Base-by-base conservation (phyloP, 352 stramenopile species). In the Phytophthora citricola region DNA sequence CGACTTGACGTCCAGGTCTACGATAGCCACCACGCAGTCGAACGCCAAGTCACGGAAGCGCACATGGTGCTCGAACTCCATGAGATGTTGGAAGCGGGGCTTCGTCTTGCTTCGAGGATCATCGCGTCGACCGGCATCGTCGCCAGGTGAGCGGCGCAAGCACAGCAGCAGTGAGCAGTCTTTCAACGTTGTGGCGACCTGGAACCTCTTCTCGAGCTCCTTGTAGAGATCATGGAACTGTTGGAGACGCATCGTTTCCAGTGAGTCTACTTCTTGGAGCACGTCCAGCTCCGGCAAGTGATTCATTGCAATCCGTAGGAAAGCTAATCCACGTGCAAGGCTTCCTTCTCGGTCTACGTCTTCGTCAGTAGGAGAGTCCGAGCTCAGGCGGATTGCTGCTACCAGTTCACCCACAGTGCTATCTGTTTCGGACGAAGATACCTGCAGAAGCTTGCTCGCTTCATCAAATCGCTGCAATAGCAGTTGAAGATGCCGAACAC, bases 1-100 rank as follows among this genome's bases (percentile, higher is more conserved):
- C 46, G 85, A 90, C 73, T 95, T 97, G 63, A 92, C 77, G 56
- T 97, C 88, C 49, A 97, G 58, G 54, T 97, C 87, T 46, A 95
- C 88, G 51, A 97, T 85, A 0, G 86, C 88, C 48, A 94, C 78
- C 17, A 93, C 85, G 60, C 81, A 94, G 48, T 92, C 76, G 63
- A 92, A 95, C 53, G 69, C 73, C 72, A 91, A 71, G 62, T 89
- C 75, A 14, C 81, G 75, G 48, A 91, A 92, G 43, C 66, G 63
- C 4, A 92, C 61, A 3, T 69, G 61, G 71, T 93, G 81, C 61
- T 92, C 80, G 60, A 82, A 93, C 76, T 91, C 84, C 53, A 69
- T 36, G 38, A 92, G 50, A 60, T 92, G 84, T 51, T 88, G 79
- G 41, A 92, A 90, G 15, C 63, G 75, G 15, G 60, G 43, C 43